Evolutionary conservation across 2,329 filamentous ascomycete species (phyloP), one percentile per base, ranked within the genome.

Genomic region (Monosporascus ibericus): DNA sequence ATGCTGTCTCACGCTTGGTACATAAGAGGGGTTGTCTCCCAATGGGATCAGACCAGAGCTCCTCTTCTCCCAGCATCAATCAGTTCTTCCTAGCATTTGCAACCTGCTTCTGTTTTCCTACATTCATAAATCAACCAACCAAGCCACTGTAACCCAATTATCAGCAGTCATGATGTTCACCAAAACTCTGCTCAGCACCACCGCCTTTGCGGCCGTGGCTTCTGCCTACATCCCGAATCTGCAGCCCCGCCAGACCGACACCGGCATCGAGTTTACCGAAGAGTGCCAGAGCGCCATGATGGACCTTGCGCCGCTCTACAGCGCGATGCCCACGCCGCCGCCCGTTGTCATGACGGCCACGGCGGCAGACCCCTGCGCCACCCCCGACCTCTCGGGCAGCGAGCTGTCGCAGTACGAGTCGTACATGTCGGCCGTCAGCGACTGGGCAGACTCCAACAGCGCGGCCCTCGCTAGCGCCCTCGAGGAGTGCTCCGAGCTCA

Each of bases 391-490:
- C 50, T 61, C 58, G 27, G 62, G 62, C 52, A 47, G 52, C 38
- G 53, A 55, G 2, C 34, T 51, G 18, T 50, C 58, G 7, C 54
- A 63, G 22, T 65, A 54, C 47, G 30, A 9, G 14, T 57, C 59
- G 9, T 66, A 63, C 53, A 59, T 57, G 1, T 53, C 55, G 17
- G 52, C 50, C 36, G 57, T 56, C 11, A 9, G 55, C 14, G 48
- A n/a, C 20, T 65, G 60, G 60, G 63, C 58, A 55, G 47, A 38
- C 3, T 55, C 55, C 5, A 49, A 65, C 58, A 58, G 58, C 52
- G 51, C 42, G 48, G 54, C 58, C 48, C 47, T 65, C 30, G 8
- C 52, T 11, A 51, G 40, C 48, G 55, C 60, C 36, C 25, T 62
- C 27, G 48, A 53, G 44, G 34, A 46, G 7, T 65, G 62, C 55